These are phyloP conservation scores for Paraconiothyrium brasiliense DNA, from an alignment of 2,329 filamentous ascomycete genomes.

Conservation along the genomic window DNA sequence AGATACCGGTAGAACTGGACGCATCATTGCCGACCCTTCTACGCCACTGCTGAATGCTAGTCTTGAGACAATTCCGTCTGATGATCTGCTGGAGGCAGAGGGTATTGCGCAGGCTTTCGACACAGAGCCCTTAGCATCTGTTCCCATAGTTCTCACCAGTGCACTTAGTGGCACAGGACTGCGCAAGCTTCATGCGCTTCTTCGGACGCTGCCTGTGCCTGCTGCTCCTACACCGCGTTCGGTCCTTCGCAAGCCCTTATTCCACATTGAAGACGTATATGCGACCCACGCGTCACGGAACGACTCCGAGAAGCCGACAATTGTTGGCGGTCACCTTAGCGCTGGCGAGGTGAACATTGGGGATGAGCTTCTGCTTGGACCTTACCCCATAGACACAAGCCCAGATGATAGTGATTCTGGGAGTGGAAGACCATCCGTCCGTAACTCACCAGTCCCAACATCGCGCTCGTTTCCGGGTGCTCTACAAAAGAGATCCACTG, in stretches of 20 bases:
- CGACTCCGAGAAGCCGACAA: conserved; percentile 52
- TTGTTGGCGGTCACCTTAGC: conserved; percentile 86
- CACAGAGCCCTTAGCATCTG: conserved; percentile 59
- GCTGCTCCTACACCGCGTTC: conserved; percentile 47
- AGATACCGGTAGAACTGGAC: conserved; percentile 74
- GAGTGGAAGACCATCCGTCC: conserved; percentile 34
- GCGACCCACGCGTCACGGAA: conserved; percentile 60
- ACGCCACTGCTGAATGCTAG: conserved; percentile 45
- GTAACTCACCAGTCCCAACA: conserved; percentile 45
- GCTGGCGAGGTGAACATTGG: conserved; percentile 81
- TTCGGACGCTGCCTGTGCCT: conserved; percentile 77
- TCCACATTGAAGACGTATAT: conserved; percentile 93
- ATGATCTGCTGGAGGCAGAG: conserved; percentile 68
- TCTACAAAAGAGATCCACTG: conserved; percentile 37
- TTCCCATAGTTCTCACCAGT: conserved; percentile 90
- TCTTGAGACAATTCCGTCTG: conserved; percentile 64
- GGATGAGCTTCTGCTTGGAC: conserved; percentile 80
- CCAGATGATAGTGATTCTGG: conserved; percentile 51
- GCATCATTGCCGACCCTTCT: conserved; percentile 64
- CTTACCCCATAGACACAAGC: conserved; percentile 58
- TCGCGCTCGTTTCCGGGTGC: conserved; percentile 61
- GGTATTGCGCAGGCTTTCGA: conserved; percentile 63
- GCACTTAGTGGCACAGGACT: conserved; percentile 86
- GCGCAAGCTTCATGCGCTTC: conserved; percentile 79
- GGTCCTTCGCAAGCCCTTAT: conserved; percentile 67